Evolutionary conservation across 208 protist species (phyloP).

Genomic region (Crithidia fasciculata): DNA sequence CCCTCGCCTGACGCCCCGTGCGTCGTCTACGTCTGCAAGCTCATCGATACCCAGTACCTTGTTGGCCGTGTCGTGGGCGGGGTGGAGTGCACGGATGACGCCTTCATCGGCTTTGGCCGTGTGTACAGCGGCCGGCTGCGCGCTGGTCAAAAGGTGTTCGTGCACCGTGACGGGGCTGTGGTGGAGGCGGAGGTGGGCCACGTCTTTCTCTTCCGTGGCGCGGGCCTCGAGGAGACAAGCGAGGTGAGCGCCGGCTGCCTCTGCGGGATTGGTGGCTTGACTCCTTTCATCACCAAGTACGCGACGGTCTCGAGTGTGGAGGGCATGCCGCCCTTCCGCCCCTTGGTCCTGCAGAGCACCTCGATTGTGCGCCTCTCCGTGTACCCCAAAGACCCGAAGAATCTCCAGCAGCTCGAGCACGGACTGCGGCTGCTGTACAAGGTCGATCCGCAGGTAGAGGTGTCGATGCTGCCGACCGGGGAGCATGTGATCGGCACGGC

Average conservation of each 20-base stretch:
- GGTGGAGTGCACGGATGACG: slow-evolving; percentile 63
- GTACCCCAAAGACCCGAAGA: slow-evolving; percentile 86
- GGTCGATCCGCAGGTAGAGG: slow-evolving; percentile 95
- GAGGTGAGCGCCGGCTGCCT: slow-evolving; percentile 84
- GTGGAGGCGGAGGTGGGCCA: slow-evolving; percentile 59
- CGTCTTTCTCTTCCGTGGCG: slow-evolving; percentile 95
- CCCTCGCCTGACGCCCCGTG: slow-evolving; percentile 67
- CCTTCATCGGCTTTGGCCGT: slow-evolving; percentile 96
- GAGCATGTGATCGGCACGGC: slow-evolving; percentile 96
- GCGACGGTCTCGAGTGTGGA: slow-evolving; percentile 90
- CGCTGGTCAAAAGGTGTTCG: slow-evolving; percentile 86
- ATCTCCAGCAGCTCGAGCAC: slow-evolving; percentile 66
- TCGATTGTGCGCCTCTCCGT: slow-evolving; percentile 97
- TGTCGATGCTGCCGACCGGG: slow-evolving; percentile 94
- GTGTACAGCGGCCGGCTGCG: slow-evolving; percentile 96
- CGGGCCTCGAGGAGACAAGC: slow-evolving; percentile 87
- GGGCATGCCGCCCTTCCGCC: slow-evolving; percentile 79
- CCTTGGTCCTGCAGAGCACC: slow-evolving; percentile 88
- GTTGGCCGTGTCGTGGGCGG: slow-evolving; percentile 58
- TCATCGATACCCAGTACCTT: slow-evolving; percentile 88
- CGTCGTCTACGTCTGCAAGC: slow-evolving; percentile 86
- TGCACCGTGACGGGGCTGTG: slow-evolving; percentile 78
- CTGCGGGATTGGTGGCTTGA: slow-evolving; percentile 96
- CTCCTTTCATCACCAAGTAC: slow-evolving; percentile 91
- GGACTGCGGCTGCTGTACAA: slow-evolving; percentile 95